phyloP scores from a whole-genome alignment of 177 flowering plant genomes.

The Vitis hybrid region DNA sequence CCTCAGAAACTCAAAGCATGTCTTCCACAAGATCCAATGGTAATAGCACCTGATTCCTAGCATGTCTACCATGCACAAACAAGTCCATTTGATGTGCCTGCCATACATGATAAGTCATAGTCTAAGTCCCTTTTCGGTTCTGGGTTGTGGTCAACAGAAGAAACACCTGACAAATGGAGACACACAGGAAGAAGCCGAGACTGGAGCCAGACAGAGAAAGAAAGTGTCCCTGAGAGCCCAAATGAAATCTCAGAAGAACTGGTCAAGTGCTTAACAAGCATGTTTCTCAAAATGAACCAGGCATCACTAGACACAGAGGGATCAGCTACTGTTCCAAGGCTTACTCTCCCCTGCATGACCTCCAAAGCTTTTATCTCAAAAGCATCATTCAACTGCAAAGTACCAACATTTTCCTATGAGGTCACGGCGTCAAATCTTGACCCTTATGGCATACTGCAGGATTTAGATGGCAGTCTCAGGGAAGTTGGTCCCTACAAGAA shows the following conservation, averaged over 20 bases:
- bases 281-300: conserved; percentile 63
- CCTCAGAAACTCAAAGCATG: conserved; percentile 35
- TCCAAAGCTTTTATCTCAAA: conserved; percentile 55
- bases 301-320: conserved; percentile 35
- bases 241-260: conserved; percentile 74
- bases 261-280: conserved; percentile 65
- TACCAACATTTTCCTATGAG: conserved; percentile 30
- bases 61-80: background rate
- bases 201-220: conserved; percentile 17
- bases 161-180: conserved; percentile 23
- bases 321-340: conserved; percentile 44
- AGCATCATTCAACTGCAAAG: conserved; percentile 45
- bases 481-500: conserved; percentile 71
- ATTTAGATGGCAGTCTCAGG: conserved; percentile 40
- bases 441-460: conserved; percentile 54
- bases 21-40: conserved; percentile 29
- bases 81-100: background rate
- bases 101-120: background rate
- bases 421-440: conserved; percentile 38
- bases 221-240: conserved; percentile 38
- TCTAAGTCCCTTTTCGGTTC: background rate
- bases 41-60: conserved; percentile 9
- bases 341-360: conserved; percentile 56
- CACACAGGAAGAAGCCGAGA: conserved; percentile 17
- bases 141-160: conserved; percentile 23